phyloP scores from a whole-genome alignment of 352 stramenopile species.

The Globisporangium uncinulatum region DNA sequence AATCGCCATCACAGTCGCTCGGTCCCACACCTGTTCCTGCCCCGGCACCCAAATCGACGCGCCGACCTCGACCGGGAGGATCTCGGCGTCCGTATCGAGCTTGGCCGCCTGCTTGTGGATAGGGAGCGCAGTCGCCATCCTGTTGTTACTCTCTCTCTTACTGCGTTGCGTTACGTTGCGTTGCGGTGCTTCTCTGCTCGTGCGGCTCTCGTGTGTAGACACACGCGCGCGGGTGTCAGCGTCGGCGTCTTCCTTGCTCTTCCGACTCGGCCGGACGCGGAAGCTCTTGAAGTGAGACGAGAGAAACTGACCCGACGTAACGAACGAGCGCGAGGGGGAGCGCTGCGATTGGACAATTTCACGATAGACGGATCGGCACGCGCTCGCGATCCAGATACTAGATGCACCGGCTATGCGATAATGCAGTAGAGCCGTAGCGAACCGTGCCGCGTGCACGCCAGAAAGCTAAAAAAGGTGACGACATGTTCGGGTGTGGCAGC shows the following conservation, averaged over 20 bases:
- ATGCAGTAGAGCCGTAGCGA: not conserved
- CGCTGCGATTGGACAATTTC: constrained; percentile 3
- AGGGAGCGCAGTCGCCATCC: constrained; percentile 61
- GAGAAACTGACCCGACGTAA: not conserved
- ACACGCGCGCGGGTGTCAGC: not conserved
- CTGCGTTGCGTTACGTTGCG: not conserved
- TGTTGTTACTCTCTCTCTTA: constrained; percentile 4
- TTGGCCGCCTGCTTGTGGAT: constrained; percentile 70
- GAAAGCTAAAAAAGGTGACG: not conserved
- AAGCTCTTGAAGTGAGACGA: constrained; percentile 1
- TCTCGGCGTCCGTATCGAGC: constrained; percentile 51
- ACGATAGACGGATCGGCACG: not conserved
- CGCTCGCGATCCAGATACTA: not conserved
- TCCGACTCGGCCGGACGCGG: not conserved
- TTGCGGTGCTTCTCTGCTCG: not conserved
- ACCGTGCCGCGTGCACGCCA: no score
- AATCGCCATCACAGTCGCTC: constrained; percentile 78
- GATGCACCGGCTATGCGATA: not conserved
- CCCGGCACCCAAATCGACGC: constrained; percentile 74
- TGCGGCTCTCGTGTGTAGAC: not conserved
- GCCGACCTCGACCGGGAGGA: constrained; percentile 71
- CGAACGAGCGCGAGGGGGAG: not conserved
- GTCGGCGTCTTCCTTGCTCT: not conserved
- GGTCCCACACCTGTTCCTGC: constrained; percentile 71
- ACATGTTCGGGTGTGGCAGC: no score